Evolutionary conservation across 2,329 filamentous ascomycete species (phyloP), one percentile per base, ranked within the genome.

Genomic region (Arthroderma sp.): DNA sequence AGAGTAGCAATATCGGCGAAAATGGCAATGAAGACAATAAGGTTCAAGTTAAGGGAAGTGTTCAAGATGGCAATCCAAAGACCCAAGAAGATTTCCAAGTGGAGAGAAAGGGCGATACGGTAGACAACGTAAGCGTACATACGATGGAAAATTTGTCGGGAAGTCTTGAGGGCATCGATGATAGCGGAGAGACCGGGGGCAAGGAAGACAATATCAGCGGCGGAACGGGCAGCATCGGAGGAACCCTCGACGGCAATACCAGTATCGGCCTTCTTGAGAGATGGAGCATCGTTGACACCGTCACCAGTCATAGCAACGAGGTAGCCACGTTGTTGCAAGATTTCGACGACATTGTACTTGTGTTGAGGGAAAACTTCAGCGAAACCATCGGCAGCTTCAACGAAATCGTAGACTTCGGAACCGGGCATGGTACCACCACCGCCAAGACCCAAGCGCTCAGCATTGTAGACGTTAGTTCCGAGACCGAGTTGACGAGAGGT

Each of bases 111-210:
- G 40, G 87, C 86, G 59, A 94, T 94, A 76, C 87, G 85, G 73
- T 94, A 94, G 58, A 94, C 83, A 54, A 94, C 85, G 71, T 94
- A 94, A 48, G 86, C 83, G 70, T 94, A 91, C 86, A 94, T 94
- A 58, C 87, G 85, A 71, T 94, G 86, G 74, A 94, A 94, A 65
- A 94, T 94, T 66, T 93, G 86, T 58, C 87, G 84, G 30, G 86
- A 89, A 54, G 84, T 93, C 73, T 94, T 94, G 56, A 94, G 76
- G 49, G 86, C 86, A 63, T 93, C 86, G 58, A 94, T 93, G 65
- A 94, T 93, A 51, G 86, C 84, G 66, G 86, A 87, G 51, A 94
- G 80, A 72, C 86, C 87, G 45, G 86, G 86, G 56, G 84, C 86
- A 62, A 94, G 78, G 75, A 94, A 94, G 56, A 94, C 86, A 57